These are phyloP conservation scores for Tylopilus balloui DNA, from an alignment of 768 basidiomycete genomes.

Conservation along the genomic window DNA sequence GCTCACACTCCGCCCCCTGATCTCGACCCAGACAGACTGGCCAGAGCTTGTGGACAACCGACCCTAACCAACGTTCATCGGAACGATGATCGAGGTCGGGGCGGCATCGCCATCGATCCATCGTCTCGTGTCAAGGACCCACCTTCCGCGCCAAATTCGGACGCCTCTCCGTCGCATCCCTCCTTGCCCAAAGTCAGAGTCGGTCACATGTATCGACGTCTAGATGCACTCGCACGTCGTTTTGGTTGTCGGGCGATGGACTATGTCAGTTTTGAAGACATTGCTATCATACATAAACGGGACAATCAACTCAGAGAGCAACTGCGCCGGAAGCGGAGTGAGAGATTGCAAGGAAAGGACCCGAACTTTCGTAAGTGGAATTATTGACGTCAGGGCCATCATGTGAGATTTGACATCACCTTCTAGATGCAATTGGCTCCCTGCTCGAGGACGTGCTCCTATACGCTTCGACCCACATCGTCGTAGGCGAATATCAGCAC, in stretches of 20 bases:
- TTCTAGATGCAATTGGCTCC: constrained; percentile 35
- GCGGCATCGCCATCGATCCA: not conserved
- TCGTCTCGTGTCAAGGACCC: not conserved
- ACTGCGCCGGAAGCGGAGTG: constrained; percentile 16
- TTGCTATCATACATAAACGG: constrained; percentile 12
- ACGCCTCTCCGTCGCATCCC: constrained; percentile 3
- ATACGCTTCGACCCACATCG: constrained; percentile 30
- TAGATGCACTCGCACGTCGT: constrained; percentile 24
- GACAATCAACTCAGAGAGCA: constrained; percentile 26
- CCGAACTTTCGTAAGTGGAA: constrained; percentile 25
- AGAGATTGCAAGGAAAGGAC: constrained; percentile 19
- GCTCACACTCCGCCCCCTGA: constrained; percentile 22
- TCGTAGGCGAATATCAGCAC: constrained; percentile 36
- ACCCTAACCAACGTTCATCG: constrained; percentile 6
- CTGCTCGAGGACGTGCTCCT: constrained; percentile 33
- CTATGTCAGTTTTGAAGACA: constrained; percentile 23
- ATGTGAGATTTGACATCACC: not conserved
- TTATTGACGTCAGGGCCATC: not conserved
- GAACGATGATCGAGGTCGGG: constrained; percentile 4
- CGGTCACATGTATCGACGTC: constrained; percentile 22
- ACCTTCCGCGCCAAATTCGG: not conserved
- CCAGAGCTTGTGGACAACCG: constrained; percentile 27
- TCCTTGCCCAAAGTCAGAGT: constrained; percentile 18
- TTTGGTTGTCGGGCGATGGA: constrained; percentile 25
- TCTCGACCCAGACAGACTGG: constrained; percentile 28